A percentile compares a stretch with the other conserved stretches of the same genome.
Evolutionary conservation across 75 land plant genomes (phyloP).

Genomic region (Sequoia sempervirens): DNA sequence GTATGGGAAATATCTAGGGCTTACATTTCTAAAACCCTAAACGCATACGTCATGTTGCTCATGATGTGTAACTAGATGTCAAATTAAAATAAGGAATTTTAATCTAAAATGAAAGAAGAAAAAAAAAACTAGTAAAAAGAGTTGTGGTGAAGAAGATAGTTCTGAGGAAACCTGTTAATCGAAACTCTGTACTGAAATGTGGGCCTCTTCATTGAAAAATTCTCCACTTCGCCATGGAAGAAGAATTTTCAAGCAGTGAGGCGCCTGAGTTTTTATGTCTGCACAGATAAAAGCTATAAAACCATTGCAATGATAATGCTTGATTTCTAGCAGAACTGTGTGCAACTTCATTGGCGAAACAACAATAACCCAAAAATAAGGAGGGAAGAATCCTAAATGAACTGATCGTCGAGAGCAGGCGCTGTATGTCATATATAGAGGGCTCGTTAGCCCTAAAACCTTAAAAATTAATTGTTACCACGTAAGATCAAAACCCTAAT

Average conservation of each 20-base stretch:
- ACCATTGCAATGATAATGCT: not conserved
- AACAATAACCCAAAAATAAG: no score
- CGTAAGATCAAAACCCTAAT: not conserved
- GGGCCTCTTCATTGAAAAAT: not conserved
- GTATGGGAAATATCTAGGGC: no score
- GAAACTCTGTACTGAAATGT: not conserved
- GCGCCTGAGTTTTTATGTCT: not conserved
- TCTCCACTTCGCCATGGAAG: not conserved
- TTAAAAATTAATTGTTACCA: no score
- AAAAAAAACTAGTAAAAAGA: not conserved
- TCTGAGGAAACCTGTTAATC: not conserved
- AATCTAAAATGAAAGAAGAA: no score
- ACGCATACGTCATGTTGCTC: no score
- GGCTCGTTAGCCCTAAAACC: not conserved
- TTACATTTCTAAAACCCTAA: no score
- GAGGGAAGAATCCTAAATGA: no score
- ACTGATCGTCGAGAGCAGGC: no score
- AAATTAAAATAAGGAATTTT: no score
- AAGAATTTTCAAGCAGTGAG: not conserved
- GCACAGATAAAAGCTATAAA: not conserved
- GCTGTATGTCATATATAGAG: not conserved
- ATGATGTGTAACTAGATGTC: no score
- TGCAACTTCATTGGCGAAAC: not conserved
- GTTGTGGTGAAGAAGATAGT: not conserved
- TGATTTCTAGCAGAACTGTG: not conserved